Evolutionary conservation across 306 rosid species (phyloP).

Genomic region (Prunus davidiana): DNA sequence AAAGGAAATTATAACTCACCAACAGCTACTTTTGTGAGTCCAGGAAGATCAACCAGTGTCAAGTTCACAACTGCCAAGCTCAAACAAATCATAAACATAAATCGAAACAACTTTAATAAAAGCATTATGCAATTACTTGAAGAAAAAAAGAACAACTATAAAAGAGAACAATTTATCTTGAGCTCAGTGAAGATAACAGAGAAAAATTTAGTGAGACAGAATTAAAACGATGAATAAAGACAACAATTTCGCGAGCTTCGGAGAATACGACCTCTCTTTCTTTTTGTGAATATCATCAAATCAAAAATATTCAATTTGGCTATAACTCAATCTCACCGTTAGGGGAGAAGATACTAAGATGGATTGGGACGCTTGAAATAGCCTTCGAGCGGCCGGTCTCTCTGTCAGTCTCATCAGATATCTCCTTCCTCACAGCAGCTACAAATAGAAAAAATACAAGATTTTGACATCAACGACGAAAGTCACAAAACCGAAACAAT

Average conservation of each 20-base stretch:
- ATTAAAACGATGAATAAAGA: background rate
- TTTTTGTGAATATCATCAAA: background rate
- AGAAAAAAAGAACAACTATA: background rate
- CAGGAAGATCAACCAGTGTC: constrained; percentile 49
- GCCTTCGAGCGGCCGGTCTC: constrained; percentile 39
- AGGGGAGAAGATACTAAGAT: constrained; percentile 48
- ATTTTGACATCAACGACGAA: constrained; percentile 1
- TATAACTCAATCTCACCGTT: constrained; percentile 23
- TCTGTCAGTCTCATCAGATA: constrained; percentile 45
- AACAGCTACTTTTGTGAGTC: constrained; percentile 49
- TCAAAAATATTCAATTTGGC: background rate
- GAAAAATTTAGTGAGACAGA: background rate
- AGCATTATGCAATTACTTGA: background rate
- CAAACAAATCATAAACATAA: background rate
- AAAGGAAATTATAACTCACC: constrained; percentile 23
- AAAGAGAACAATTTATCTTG: background rate
- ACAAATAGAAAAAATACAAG: background rate
- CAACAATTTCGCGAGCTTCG: background rate
- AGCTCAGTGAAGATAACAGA: background rate
- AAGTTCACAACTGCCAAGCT: constrained; percentile 40
- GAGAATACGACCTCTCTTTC: background rate
- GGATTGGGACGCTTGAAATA: constrained; percentile 42
- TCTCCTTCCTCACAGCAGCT: constrained; percentile 39
- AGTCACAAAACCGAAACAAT: background rate
- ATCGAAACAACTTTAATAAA: background rate